phyloP scores from a whole-genome alignment of 495 filamentous ascomycete species.

The Penicillium pulvis region DNA sequence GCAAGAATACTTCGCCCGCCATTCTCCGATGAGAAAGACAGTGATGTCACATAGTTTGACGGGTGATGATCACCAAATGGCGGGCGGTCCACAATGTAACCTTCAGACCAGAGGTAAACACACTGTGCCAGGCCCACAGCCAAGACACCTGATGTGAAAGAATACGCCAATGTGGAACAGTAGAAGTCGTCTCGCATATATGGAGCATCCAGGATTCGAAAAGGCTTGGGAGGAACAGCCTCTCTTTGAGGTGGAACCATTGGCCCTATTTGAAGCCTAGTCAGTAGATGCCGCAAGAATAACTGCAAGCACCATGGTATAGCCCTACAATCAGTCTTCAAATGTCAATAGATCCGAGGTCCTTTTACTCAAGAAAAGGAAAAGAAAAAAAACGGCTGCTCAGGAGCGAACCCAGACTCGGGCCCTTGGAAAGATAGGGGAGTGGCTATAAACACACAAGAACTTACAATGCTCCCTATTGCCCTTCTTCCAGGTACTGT shows the following conservation, averaged over 20 bases:
- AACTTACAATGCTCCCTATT: conserved; percentile 53
- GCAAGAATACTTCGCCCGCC: conserved; percentile 82
- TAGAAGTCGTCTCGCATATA: conserved; percentile 92
- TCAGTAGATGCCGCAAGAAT: conserved; percentile 13
- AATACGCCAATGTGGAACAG: conserved; percentile 89
- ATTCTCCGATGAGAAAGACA: conserved; percentile 82
- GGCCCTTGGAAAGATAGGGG: neutral
- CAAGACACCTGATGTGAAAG: conserved; percentile 66
- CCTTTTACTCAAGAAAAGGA: neutral
- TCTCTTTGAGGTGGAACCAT: conserved; percentile 15
- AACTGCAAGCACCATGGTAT: neutral
- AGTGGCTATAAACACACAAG: neutral
- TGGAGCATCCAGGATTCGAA: conserved; percentile 89
- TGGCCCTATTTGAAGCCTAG: conserved; percentile 26
- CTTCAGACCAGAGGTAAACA: conserved; percentile 90
- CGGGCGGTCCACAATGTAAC: conserved; percentile 53
- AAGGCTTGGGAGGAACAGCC: conserved; percentile 68
- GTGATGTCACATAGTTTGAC: conserved; percentile 70
- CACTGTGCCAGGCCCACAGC: conserved; percentile 82
- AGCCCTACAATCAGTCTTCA: neutral
- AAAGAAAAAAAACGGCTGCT: neutral
- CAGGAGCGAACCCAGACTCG: neutral
- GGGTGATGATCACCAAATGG: conserved; percentile 41
- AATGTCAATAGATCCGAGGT: neutral
- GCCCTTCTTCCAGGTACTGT: conserved; percentile 59